A percentile compares a stretch with the other conserved stretches of the same genome.
phyloP scores from a whole-genome alignment of 495 filamentous ascomycete genomes.

The Aspergillus ostianus region DNA sequence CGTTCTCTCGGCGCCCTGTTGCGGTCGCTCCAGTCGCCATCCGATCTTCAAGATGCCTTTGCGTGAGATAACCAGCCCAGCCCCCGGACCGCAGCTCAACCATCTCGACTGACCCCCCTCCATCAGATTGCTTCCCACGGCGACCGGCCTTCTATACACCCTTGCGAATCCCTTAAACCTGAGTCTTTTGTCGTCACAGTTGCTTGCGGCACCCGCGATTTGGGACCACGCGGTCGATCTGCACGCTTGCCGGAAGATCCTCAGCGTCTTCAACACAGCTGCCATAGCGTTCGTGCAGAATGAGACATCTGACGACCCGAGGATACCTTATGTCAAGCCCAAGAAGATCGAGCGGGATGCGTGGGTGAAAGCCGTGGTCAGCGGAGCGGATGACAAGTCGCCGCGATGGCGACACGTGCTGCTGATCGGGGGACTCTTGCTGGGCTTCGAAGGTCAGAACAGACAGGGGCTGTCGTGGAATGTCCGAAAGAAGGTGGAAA shows the following conservation, averaged over 20 bases:
- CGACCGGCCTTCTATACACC: constrained; percentile 75
- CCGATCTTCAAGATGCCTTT: constrained; percentile 51
- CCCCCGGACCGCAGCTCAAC: constrained; percentile 6
- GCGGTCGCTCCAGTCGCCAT: constrained; percentile 50
- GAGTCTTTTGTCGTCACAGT: constrained; percentile 84
- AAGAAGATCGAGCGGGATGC: constrained; percentile 60
- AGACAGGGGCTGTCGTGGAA: constrained; percentile 57
- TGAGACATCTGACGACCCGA: constrained; percentile 43
- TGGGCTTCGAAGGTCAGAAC: constrained; percentile 74
- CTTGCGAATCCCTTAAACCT: constrained; percentile 90
- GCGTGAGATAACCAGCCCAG: constrained; percentile 42
- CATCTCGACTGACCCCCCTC: constrained; percentile 16
- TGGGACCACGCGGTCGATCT: constrained; percentile 77
- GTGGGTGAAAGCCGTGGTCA: constrained; percentile 80
- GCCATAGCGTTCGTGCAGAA: constrained; percentile 63
- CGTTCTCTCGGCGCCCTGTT: constrained; percentile 51
- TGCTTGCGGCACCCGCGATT: constrained; percentile 81
- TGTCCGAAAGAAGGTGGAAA: constrained; percentile 71
- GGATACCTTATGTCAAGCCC: constrained; percentile 40
- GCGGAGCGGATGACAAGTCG: constrained; percentile 80
- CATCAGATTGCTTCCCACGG: constrained; percentile 70
- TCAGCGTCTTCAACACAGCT: constrained; percentile 87
- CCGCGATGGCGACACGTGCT: constrained; percentile 87
- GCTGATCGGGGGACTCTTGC: constrained; percentile 74
- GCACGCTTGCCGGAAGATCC: constrained; percentile 67